A percentile compares a stretch with the other conserved stretches of the same genome.
phyloP scores from a whole-genome alignment of 495 filamentous ascomycete species.

The Pseudomonodictys pantanalensis region DNA sequence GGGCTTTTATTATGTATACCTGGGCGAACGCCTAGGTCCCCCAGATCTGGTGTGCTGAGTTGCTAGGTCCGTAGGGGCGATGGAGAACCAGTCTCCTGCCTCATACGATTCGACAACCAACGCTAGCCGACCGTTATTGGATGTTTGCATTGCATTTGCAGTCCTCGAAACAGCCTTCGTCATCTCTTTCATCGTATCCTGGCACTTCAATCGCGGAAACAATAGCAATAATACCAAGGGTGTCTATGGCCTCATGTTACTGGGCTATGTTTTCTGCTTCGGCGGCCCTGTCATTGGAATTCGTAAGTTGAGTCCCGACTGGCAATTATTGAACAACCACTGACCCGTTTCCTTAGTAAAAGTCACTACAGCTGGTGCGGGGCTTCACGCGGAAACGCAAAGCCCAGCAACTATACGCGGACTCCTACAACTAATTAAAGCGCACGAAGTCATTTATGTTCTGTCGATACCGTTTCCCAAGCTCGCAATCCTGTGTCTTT shows the following conservation, averaged over 20 bases:
- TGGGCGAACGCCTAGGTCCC: too few species aligned
- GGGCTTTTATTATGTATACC: too few species aligned
- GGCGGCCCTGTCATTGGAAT: conserved; percentile 8
- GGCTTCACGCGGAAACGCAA: conserved; percentile 7
- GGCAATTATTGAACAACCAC: neutral
- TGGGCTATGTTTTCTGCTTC: conserved; percentile 18
- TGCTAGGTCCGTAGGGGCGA: too few species aligned
- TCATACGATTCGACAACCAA: neutral
- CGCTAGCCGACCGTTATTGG: conserved; percentile 8
- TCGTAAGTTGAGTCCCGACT: neutral
- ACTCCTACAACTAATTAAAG: conserved; percentile 13
- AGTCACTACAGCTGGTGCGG: conserved; percentile 19
- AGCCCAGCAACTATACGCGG: neutral
- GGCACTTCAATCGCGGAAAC: conserved; percentile 11
- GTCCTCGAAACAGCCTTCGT: conserved; percentile 23
- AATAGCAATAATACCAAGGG: conserved; percentile 10
- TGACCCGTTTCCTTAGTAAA: conserved; percentile 3
- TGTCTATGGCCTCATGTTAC: conserved; percentile 1
- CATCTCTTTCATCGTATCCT: conserved; percentile 22
- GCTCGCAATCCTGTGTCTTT: conserved; percentile 23
- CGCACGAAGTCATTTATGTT: conserved; percentile 21
- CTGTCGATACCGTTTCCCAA: conserved; percentile 20
- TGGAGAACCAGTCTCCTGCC: too few species aligned
- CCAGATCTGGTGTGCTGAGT: too few species aligned
- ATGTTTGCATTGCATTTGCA: conserved; percentile 25